These are phyloP conservation scores for Vitellaria paradoxa DNA, from an alignment of 179 eudicot genomes.

Conservation along the genomic window DNA sequence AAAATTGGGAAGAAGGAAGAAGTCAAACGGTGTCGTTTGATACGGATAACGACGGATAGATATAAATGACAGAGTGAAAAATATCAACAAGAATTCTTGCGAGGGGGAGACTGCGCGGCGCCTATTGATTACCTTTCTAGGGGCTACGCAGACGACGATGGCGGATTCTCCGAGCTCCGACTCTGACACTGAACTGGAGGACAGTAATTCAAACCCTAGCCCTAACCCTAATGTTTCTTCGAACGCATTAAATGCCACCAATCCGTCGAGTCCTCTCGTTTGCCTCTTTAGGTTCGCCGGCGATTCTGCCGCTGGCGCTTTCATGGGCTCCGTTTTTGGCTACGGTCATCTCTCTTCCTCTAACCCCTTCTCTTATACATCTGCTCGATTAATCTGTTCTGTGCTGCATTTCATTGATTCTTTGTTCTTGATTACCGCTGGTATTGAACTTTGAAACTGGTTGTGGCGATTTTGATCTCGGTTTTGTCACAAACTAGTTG, in stretches of 20 bases:
- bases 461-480: not conserved
- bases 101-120: too few species aligned
- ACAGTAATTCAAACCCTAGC: slow-evolving; percentile 27
- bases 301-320: slow-evolving; percentile 71
- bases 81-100: not conserved
- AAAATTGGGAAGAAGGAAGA: not conserved
- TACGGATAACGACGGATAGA: not conserved
- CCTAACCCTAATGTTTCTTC: slow-evolving; percentile 22
- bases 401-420: not conserved
- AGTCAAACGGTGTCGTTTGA: not conserved
- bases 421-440: not conserved
- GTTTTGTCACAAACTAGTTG: slow-evolving; percentile 1
- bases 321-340: slow-evolving; percentile 85
- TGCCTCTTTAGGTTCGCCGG: slow-evolving; percentile 66
- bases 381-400: not conserved
- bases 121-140: too few species aligned
- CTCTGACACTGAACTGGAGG: slow-evolving; percentile 32
- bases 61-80: not conserved
- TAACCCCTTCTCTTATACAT: not conserved
- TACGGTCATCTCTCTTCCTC: slow-evolving; percentile 44
- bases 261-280: slow-evolving; percentile 33
- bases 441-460: not conserved
- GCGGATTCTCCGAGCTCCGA: slow-evolving; percentile 33
- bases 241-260: slow-evolving; percentile 15
- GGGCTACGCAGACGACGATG: slow-evolving; percentile 19